A percentile compares a stretch with the other conserved stretches of the same genome.
Conservation (phyloP, 1,284 basidiomycete species). For the Leucocoprinus gongylophorus region DNA sequence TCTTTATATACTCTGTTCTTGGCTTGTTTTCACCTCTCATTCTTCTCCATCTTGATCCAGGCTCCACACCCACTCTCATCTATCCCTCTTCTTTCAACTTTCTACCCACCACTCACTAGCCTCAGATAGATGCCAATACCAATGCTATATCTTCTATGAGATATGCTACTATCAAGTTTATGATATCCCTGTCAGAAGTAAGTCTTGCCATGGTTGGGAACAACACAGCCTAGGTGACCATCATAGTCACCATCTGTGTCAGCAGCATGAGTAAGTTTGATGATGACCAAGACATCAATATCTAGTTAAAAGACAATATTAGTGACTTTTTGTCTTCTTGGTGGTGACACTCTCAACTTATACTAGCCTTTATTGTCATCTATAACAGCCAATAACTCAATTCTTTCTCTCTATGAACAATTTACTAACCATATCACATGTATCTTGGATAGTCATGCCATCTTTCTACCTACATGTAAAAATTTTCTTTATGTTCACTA, state of each 20-base stretch:
- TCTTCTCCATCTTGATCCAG: constrained; percentile 56
- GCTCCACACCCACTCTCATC: constrained; percentile 67
- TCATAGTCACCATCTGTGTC: constrained; percentile 63
- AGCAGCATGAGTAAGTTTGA: constrained; percentile 77
- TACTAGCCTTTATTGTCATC: constrained; percentile 57
- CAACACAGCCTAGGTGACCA: constrained; percentile 56
- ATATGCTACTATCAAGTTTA: constrained; percentile 64
- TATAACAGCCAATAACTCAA: constrained; percentile 53
- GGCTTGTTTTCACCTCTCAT: constrained; percentile 61
- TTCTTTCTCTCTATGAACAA: constrained; percentile 73
- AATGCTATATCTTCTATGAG: constrained; percentile 49
- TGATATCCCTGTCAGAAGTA: constrained; percentile 69
- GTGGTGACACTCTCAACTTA: neutral
- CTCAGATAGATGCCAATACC: constrained; percentile 22
- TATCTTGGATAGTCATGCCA: constrained; percentile 63
- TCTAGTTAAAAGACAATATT: constrained; percentile 72
- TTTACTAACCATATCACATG: constrained; percentile 69
- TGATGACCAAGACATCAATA: constrained; percentile 41
- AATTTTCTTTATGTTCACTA: constrained; percentile 69
- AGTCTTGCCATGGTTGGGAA: constrained; percentile 59
- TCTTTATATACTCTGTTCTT: constrained; percentile 56
- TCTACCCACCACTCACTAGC: constrained; percentile 34
- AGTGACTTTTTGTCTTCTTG: constrained; percentile 21
- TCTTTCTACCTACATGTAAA: constrained; percentile 69
- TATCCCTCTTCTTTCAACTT: constrained; percentile 55